These are phyloP conservation scores for Silene conica DNA, from an alignment of 148 eudicot species.

Conservation along the genomic window DNA sequence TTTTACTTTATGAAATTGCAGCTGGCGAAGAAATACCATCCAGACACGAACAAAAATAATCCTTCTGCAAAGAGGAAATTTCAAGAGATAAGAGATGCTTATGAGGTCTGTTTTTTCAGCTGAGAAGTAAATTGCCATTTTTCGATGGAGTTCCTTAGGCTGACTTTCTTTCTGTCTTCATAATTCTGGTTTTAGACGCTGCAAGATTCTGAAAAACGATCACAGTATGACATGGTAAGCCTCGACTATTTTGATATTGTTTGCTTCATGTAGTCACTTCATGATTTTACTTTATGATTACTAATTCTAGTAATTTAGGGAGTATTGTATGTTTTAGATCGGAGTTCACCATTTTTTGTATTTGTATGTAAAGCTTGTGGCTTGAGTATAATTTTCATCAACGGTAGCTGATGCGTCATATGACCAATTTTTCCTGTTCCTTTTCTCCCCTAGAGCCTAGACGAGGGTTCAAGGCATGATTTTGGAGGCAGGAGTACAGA, in stretches of 20 bases:
- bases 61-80: conserved; percentile 83
- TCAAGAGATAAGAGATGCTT: conserved; percentile 96
- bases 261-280: background rate
- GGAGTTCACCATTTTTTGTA: background rate
- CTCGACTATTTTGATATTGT: background rate
- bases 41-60: conserved; percentile 79
- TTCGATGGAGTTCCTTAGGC: conserved; percentile 4
- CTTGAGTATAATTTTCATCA: background rate
- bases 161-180: conserved; percentile 21
- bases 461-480: conserved; percentile 40
- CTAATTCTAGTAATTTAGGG: background rate
- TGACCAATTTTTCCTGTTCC: conserved; percentile 6
- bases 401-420: background rate
- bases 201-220: conserved; percentile 70
- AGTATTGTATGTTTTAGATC: background rate
- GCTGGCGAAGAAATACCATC: conserved; percentile 97
- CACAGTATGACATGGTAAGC: conserved; percentile 82
- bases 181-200: conserved; percentile 52
- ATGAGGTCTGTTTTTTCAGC: conserved; percentile 60
- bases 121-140: background rate
- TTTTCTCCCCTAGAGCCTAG: conserved; percentile 31
- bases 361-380: conserved; percentile 1
- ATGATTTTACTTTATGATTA: background rate
- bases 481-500: conserved; percentile 37
- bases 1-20: conserved; percentile 24